These are phyloP conservation scores for Camelina hispida DNA, from an alignment of 345 rosid genomes.

Conservation along the genomic window DNA sequence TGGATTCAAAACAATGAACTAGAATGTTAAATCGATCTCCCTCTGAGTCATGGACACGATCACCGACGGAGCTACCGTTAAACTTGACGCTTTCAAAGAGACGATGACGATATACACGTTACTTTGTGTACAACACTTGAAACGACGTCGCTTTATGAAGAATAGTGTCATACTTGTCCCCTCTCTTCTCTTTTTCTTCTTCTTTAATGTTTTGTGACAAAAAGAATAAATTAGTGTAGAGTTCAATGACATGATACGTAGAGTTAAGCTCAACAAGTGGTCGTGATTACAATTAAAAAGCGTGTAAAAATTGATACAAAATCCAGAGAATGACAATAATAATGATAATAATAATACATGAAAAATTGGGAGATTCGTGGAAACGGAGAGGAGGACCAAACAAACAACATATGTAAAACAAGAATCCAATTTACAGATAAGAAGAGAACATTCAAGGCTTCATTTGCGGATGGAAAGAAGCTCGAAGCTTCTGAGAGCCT, in stretches of 20 bases:
- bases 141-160: background rate
- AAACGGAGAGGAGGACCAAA: slow-evolving; percentile 20
- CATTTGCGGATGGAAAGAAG: slow-evolving; percentile 67
- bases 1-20: background rate
- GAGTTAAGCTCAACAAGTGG: slow-evolving; percentile 2
- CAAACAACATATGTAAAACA: slow-evolving; percentile 17
- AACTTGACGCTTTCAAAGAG: slow-evolving; percentile 32
- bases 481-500: slow-evolving; percentile 74
- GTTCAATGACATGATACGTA: background rate
- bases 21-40: background rate
- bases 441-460: slow-evolving; percentile 13
- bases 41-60: slow-evolving; percentile 1
- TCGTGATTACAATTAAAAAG: slow-evolving; percentile 32
- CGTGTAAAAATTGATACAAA: slow-evolving; percentile 18
- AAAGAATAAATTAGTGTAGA: background rate
- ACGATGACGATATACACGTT: slow-evolving; percentile 17
- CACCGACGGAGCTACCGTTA: slow-evolving; percentile 33
- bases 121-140: too few species aligned
- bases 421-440: slow-evolving; percentile 37
- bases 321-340: slow-evolving; percentile 15
- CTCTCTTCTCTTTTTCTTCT: background rate
- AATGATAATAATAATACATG: slow-evolving; percentile 17
- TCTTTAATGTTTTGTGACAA: too few species aligned
- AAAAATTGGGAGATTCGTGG: slow-evolving; percentile 31
- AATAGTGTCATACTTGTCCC: too few species aligned